Percentiles rank a stretch among this genome's conserved stretches.
Conservation (phyloP, 306 rosid species). For the Luffa aegyptiaca region DNA sequence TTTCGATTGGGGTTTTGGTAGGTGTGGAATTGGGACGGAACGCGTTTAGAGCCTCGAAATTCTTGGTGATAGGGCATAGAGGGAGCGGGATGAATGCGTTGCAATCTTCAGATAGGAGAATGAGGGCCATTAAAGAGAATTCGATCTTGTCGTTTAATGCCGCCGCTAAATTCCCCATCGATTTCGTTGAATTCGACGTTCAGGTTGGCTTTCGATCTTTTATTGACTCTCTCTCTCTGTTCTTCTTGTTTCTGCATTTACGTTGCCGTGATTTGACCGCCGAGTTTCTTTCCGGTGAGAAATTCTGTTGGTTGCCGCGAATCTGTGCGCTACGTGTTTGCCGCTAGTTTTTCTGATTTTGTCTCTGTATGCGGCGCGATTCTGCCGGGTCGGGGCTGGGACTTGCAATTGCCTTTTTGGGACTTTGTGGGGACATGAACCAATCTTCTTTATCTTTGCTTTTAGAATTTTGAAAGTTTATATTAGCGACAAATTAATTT, state of each 20-base stretch:
- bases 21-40: conserved; percentile 32
- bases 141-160: conserved; percentile 40
- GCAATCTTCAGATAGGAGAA: conserved; percentile 35
- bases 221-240: no score
- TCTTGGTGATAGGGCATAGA: conserved; percentile 44
- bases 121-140: conserved; percentile 41
- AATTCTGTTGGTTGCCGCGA: neutral
- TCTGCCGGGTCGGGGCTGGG: neutral
- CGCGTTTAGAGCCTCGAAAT: conserved; percentile 20
- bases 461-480: no score
- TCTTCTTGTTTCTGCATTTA: neutral
- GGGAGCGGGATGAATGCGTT: conserved; percentile 47
- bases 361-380: neutral
- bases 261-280: neutral
- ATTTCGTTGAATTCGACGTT: conserved; percentile 46
- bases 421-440: neutral
- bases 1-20: neutral
- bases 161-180: conserved; percentile 33
- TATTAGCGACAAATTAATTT: no score
- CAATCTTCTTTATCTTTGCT: neutral
- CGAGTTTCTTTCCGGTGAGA: neutral
- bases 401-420: neutral
- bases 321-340: neutral
- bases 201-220: conserved; percentile 26
- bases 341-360: neutral